phyloP scores from a whole-genome alignment of 2,329 filamentous ascomycete species.

The Aspergillus awamori region DNA sequence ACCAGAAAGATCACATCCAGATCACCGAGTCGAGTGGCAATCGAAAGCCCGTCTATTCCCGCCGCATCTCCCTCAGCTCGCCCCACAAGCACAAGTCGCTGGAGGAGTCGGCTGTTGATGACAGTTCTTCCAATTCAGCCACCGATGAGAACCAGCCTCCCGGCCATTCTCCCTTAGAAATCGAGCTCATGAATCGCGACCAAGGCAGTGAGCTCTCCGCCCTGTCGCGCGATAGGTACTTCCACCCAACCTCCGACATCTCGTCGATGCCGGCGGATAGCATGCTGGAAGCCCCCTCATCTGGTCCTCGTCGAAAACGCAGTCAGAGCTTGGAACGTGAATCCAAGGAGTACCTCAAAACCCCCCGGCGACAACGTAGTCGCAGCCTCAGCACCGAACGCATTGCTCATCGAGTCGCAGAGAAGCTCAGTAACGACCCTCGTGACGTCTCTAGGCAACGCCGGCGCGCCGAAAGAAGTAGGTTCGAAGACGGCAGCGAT shows the following conservation, averaged over 20 bases:
- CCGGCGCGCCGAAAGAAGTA: conserved; percentile 47
- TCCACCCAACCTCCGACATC: conserved; percentile 77
- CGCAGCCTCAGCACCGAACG: conserved; percentile 68
- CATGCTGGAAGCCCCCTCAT: conserved; percentile 62
- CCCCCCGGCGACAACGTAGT: conserved; percentile 60
- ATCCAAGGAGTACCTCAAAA: conserved; percentile 56
- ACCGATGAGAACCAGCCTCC: conserved; percentile 78
- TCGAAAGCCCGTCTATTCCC: conserved; percentile 70
- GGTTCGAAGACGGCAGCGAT: conserved; percentile 52
- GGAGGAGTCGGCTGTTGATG: conserved; percentile 55
- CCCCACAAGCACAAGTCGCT: conserved; percentile 41
- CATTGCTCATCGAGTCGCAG: conserved; percentile 68
- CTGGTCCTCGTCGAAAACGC: conserved; percentile 49
- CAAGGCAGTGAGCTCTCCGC: conserved; percentile 68
- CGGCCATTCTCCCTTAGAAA: conserved; percentile 74
- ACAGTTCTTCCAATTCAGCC: conserved; percentile 74
- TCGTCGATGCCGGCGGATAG: conserved; percentile 78
- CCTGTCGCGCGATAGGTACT: conserved; percentile 64
- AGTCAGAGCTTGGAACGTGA: conserved; percentile 53
- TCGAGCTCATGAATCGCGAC: conserved; percentile 75
- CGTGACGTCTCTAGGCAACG: conserved; percentile 49
- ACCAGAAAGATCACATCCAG: conserved; percentile 73
- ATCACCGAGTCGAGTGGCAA: conserved; percentile 79
- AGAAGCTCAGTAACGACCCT: conserved; percentile 63
- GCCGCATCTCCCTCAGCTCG: conserved; percentile 65